Evolutionary conservation across 352 stramenopile genomes (phyloP).

Genomic region (Plasmopara halstedii): DNA sequence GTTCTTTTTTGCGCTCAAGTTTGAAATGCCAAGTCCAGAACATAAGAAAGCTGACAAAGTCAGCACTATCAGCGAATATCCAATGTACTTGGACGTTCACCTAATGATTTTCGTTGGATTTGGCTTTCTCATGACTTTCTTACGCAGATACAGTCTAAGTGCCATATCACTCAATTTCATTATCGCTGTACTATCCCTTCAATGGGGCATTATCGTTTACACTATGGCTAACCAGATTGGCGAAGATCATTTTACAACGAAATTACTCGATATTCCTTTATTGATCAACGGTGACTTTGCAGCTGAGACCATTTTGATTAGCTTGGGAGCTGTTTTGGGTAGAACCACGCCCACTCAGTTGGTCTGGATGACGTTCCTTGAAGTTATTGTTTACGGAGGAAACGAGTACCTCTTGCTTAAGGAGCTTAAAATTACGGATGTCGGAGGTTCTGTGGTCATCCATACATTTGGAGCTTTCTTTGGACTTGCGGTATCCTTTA

Average conservation of each 20-base stretch:
- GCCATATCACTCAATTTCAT: slow-evolving; percentile 76
- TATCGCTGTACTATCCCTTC: slow-evolving; percentile 45
- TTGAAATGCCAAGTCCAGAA: slow-evolving; percentile 12
- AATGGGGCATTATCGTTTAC: slow-evolving; percentile 67
- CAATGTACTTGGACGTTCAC: slow-evolving; percentile 72
- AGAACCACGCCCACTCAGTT: slow-evolving; percentile 69
- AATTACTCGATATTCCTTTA: slow-evolving; percentile 41
- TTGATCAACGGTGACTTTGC: slow-evolving; percentile 79
- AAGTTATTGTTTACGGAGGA: slow-evolving; percentile 68
- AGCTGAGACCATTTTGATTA: slow-evolving; percentile 67
- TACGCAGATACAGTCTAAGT: slow-evolving; percentile 75
- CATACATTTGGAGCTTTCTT: slow-evolving; percentile 83
- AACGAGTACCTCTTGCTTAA: slow-evolving; percentile 73
- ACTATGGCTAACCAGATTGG: slow-evolving; percentile 51
- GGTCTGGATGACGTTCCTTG: slow-evolving; percentile 63
- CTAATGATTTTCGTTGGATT: slow-evolving; percentile 88
- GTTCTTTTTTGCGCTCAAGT: slow-evolving; percentile 15
- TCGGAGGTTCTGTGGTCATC: slow-evolving; percentile 78
- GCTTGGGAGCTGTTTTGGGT: slow-evolving; percentile 70
- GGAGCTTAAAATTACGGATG: slow-evolving; percentile 52
- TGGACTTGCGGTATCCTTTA: slow-evolving; percentile 54
- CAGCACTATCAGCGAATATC: slow-evolving; percentile 9
- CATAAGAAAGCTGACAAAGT: slow-evolving; percentile 2
- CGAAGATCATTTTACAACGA: slow-evolving; percentile 31
- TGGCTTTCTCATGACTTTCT: slow-evolving; percentile 85